Base-by-base conservation (phyloP, 306 rosid genomes). In the Citrullus colocynthis region DNA sequence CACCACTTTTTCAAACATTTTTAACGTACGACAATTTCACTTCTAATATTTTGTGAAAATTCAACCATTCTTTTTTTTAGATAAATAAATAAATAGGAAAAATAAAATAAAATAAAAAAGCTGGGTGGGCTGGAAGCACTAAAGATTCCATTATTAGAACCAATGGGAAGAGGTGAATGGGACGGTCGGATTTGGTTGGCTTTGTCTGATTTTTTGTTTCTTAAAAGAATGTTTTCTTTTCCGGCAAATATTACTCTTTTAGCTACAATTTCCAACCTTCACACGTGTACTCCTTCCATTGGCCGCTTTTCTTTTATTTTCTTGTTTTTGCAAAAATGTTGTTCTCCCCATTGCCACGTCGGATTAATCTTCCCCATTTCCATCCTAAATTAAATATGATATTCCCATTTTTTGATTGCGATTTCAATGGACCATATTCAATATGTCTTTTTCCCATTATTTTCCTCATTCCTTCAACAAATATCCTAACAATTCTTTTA, bases 141-240 rank as follows among this genome's bases (percentile, higher is more conserved):
- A 37, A 65, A 39, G 73, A 39, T 65, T 36, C 73, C 73, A 65
- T 36, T 65, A 65, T 65, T 65, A 39, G 30, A 16, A 65, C 51
- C 73, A 65, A 65, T 65, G 12, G 51, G 6, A 37, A 65, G 4
- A 1, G 49, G 6, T 34, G 48, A 65, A 65, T 65, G 21, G 49
- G 74, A 20, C 18, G 74, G 54, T 67, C 18, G 13, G 74, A 67
- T 67, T 67, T 67, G 34, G 74, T 67, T 41, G 30, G 3, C 7
- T 65, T 37, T 65, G 8, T 65, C 49, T 65, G 30, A 65, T 36
- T 9, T 36, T 37, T 65, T 65, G 30, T 57, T 57, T 8, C 24
- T 57, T 57, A n/a, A 57, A 48, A 52, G 57, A 65, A 37, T 37
- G 73, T 65, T 18, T 39, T 63, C 45, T 65, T 65, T 65, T 39